These are phyloP conservation scores for Pugionium dolabratum DNA, from an alignment of 345 rosid species.

Conservation along the genomic window DNA sequence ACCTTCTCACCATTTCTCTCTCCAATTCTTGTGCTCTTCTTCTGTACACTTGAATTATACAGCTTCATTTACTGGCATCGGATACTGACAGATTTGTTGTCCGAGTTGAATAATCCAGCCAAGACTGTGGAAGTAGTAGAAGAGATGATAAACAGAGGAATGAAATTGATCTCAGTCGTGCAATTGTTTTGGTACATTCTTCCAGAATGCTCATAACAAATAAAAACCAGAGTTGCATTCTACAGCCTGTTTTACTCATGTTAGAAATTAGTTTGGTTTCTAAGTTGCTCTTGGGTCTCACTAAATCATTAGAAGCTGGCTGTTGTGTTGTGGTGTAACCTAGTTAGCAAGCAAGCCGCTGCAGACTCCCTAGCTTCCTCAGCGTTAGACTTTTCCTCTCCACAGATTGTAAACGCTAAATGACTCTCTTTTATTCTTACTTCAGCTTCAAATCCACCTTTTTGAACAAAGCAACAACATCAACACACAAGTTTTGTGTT, in stretches of 20 bases:
- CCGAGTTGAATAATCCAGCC: too few relatives aligned
- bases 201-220: conserved; percentile 8
- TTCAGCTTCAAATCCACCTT: conserved; percentile 64
- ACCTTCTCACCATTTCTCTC: not conserved
- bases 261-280: conserved; percentile 6
- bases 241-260: not conserved
- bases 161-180: not conserved
- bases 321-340: conserved; percentile 26
- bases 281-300: not conserved
- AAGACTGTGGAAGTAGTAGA: too few relatives aligned
- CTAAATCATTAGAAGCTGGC: conserved; percentile 9
- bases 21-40: not conserved
- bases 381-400: conserved; percentile 41
- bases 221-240: not conserved
- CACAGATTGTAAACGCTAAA: conserved; percentile 37
- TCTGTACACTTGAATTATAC: not conserved
- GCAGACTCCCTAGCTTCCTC: conserved; percentile 68
- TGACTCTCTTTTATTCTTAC: conserved; percentile 46
- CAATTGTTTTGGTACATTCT: not conserved
- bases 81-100: not conserved
- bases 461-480: conserved; percentile 13
- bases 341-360: conserved; percentile 47
- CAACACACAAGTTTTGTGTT: not conserved
- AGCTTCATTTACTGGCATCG: not conserved
- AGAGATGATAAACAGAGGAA: not conserved